Percentiles rank a stretch among this genome's conserved stretches.
Evolutionary conservation across 805 yeast genomes (phyloP).

Genomic region (Yamadazyma sp.): DNA sequence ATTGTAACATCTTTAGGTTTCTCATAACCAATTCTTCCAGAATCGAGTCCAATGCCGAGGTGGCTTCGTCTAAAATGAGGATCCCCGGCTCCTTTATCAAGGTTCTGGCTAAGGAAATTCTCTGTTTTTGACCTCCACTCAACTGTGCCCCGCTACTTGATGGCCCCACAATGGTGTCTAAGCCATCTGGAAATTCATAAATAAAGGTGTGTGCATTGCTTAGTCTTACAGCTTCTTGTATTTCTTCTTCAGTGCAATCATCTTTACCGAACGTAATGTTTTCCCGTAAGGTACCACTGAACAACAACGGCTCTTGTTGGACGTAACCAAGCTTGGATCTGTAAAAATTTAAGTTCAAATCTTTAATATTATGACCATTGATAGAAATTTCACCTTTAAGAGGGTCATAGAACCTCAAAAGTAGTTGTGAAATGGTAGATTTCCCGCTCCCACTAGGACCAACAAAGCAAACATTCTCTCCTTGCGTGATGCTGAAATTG

Average conservation of each 20-base stretch:
- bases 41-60: slow-evolving; percentile 88
- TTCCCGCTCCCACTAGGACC: slow-evolving; percentile 99
- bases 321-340: slow-evolving; percentile 83
- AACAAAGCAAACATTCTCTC: slow-evolving; percentile 89
- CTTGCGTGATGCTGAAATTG: slow-evolving; percentile 62
- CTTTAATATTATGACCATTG: slow-evolving; percentile 61
- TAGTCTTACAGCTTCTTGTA: slow-evolving; percentile 57
- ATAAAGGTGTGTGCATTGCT: slow-evolving; percentile 78
- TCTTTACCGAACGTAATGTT: slow-evolving; percentile 77
- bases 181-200: slow-evolving; percentile 72
- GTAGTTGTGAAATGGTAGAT: slow-evolving; percentile 78
- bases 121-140: slow-evolving; percentile 93
- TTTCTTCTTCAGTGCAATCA: slow-evolving; percentile 57
- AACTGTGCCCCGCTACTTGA: slow-evolving; percentile 66
- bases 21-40: slow-evolving; percentile 83
- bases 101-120: slow-evolving; percentile 89
- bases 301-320: slow-evolving; percentile 87
- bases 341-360: slow-evolving; percentile 68
- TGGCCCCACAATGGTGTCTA: slow-evolving; percentile 82
- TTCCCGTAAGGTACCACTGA: slow-evolving; percentile 81
- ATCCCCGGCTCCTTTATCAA: slow-evolving; percentile 74
- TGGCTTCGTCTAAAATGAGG: slow-evolving; percentile 89
- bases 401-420: slow-evolving; percentile 85
- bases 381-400: slow-evolving; percentile 59
- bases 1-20: slow-evolving; percentile 55